Conservation (phyloP, 2,329 filamentous ascomycete genomes). For the Stachybotrys chlorohalonatus region DNA sequence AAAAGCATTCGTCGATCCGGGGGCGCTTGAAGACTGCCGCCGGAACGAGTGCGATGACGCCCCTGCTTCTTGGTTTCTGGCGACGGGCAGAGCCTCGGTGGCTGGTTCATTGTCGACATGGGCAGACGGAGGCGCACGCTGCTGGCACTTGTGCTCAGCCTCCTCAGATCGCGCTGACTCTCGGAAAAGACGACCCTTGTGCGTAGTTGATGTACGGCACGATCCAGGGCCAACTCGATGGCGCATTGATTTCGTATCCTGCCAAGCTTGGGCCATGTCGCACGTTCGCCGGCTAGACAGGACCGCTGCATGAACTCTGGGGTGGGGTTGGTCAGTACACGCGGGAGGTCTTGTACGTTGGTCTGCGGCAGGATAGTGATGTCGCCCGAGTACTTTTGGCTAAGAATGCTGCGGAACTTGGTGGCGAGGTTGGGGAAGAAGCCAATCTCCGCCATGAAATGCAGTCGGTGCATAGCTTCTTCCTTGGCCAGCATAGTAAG, state of each 20-base stretch:
- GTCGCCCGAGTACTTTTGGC: conserved; percentile 87
- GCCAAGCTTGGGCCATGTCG: conserved; percentile 85
- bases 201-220: conserved; percentile 60
- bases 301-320: conserved; percentile 77
- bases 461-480: conserved; percentile 72
- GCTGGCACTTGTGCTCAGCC: conserved; percentile 24
- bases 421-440: conserved; percentile 70
- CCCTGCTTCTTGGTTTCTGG: conserved; percentile 13
- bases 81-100: conserved; percentile 9
- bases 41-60: conserved; percentile 38
- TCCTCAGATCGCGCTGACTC: conserved; percentile 51
- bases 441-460: conserved; percentile 71
- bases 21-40: conserved; percentile 34
- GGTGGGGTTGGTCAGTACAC: conserved; percentile 75
- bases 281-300: conserved; percentile 68
- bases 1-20: conserved; percentile 24
- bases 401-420: conserved; percentile 72
- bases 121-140: conserved; percentile 14
- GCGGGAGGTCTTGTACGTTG: conserved; percentile 61
- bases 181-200: conserved; percentile 61
- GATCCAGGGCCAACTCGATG: conserved; percentile 77
- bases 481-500: conserved; percentile 67
- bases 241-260: conserved; percentile 80
- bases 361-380: conserved; percentile 88
- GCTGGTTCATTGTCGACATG: conserved; percentile 6